Percentiles rank a stretch among this genome's conserved stretches.
phyloP scores from a whole-genome alignment of 306 rosid genomes.

The Cucurbita pepo region DNA sequence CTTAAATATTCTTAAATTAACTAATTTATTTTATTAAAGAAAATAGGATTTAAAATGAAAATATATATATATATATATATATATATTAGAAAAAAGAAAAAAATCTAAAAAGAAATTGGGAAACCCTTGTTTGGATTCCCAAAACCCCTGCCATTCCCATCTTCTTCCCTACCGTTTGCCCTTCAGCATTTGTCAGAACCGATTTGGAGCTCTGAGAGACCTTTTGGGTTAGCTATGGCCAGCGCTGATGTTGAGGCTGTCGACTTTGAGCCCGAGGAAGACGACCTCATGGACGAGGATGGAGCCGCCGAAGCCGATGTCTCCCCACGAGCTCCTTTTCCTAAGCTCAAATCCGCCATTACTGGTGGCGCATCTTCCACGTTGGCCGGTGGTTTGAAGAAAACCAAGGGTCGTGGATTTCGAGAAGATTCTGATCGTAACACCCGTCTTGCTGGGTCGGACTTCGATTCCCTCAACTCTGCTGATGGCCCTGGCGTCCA shows the following conservation, averaged over 20 bases:
- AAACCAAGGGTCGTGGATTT: slow-evolving; percentile 91
- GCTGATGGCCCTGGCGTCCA: slow-evolving; percentile 83
- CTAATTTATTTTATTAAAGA: too few relatives aligned
- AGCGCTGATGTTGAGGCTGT: slow-evolving; percentile 81
- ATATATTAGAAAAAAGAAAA: neutral
- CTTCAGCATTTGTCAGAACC: neutral
- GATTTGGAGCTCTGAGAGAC: neutral
- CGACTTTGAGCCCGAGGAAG: slow-evolving; percentile 97
- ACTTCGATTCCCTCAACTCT: slow-evolving; percentile 63
- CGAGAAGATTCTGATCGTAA: slow-evolving; percentile 75
- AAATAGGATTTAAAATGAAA: too few relatives aligned
- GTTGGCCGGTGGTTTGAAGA: slow-evolving; percentile 40
- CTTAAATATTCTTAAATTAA: too few relatives aligned
- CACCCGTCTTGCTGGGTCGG: slow-evolving; percentile 53
- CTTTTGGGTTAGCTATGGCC: slow-evolving; percentile 30
- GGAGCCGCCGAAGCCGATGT: slow-evolving; percentile 60
- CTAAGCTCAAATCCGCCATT: slow-evolving; percentile 90
- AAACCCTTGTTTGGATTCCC: slow-evolving; percentile 5
- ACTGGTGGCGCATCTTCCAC: slow-evolving; percentile 50
- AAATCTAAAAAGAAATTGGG: neutral
- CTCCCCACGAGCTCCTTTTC: slow-evolving; percentile 69
- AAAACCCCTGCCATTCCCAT: neutral
- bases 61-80: too few relatives aligned
- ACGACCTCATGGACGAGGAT: slow-evolving; percentile 99
- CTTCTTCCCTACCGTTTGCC: neutral